Base-by-base conservation (phyloP, 129 eudicot species). In the Chrysanthemum seticuspe region DNA sequence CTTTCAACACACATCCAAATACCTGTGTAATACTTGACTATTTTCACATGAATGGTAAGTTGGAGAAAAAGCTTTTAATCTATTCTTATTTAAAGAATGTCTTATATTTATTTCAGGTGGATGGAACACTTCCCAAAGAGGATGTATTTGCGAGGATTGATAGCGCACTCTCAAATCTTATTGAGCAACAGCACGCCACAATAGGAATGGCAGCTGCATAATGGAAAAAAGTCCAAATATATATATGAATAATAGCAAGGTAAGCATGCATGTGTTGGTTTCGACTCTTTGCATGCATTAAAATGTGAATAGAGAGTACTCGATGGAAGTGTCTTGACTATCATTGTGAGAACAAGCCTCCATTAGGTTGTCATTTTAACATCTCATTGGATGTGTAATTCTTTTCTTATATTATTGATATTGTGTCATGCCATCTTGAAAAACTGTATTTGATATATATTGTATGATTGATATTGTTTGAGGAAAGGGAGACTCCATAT, bases 111-210 rank as follows among this genome's bases (percentile, higher is more conserved):
- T 76, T 79, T 76, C 80, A 94, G 98, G 78, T 90, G 23, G 85
- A 94, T 80, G 98, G 98, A 81, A 86, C 83, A 68, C 85, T 74
- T 34, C 75, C 86, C 25, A 87, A 90, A 75, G 85, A 90, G 60
- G 89, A 79, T 59, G 99, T 95, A 40, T 95, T 86, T 76, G 86
- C 89, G 31, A 86, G 76, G 70, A 86, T 95, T 11, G 97, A 95
- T 76, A 72, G 77, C n/a, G 85, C 81, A 5, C 73, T 95, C 61
- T 68, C 87, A 15, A 71, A 90, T 51, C 87, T 90, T 73, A 75
- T 82, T 18, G 80, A 81, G 77, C 85, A 48, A 77, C 85, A 74
- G 74, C 68, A 52, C 16, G 76, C 74, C 27, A 29, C 82, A 10
- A 34, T 84, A 47, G 92, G 82, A 51, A 72, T 87, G 11, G 73